Base-by-base conservation (phyloP, 495 filamentous ascomycete genomes). In the Aspergillus heteromorphus region DNA sequence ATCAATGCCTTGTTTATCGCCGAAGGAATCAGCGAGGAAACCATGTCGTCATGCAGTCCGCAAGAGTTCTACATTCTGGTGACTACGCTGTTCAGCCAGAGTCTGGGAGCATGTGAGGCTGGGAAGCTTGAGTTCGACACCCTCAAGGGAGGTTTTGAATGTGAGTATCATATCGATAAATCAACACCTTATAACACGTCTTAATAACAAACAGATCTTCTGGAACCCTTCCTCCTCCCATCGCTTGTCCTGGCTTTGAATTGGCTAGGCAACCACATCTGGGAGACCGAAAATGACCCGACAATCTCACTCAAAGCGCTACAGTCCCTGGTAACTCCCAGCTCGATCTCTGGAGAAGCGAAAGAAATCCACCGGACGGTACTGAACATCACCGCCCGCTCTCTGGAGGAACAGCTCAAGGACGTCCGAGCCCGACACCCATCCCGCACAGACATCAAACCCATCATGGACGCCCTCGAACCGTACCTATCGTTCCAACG, bases 41-140 rank as follows among this genome's bases (percentile, higher is more conserved):
- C 95, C 6, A 91, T 97, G 87, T 86, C 89, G 7, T 83, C 86
- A 1, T 97, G 93, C 62, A 89, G 86, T 20, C 95, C 93, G 1
- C 91, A 96, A 60, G 88, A 95, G 27, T 98, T 97, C 63, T 96
- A 97, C 61, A 71, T 88, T 16, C 82, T 98, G n/a, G 85, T 95
- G 4, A 85, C 91, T 7, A 93, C 92, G 1, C 70, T 97, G 0
- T 95, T 97, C 62, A 79, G 86, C 51, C 90, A 97, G 59, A 89
- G 87, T 41, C 79, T 95, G 1, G 76, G 87, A 10, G 93, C 90
- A 1, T 87, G 85, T 59, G 80, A 83, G 54, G 82, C 79, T 0
- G 83, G 83, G 6, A 77, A 84, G 29, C 70, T 98, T 19, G 82
- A 84, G 19, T 81, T 95, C 17, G 89, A 95, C 16, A 83, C 82